phyloP scores from a whole-genome alignment of 2,329 filamentous ascomycete species.

The Fusarium torulosum region DNA sequence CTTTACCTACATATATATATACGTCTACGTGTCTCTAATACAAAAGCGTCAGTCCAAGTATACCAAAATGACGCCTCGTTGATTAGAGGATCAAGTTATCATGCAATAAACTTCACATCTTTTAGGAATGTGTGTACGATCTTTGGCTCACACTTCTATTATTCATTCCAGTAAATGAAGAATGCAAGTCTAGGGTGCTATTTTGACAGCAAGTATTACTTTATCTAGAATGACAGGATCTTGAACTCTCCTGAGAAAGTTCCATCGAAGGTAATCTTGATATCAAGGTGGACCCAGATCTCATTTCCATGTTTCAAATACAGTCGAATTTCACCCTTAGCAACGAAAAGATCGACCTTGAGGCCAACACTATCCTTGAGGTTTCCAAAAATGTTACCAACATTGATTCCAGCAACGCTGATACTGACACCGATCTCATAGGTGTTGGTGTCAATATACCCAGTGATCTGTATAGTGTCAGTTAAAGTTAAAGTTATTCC shows the following conservation, averaged over 20 bases:
- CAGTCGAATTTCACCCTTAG: neutral
- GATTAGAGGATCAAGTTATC: too few relatives aligned
- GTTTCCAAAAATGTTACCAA: neutral
- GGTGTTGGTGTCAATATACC: neutral
- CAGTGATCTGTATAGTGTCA: neutral
- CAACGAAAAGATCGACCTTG: accelerated
- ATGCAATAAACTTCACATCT: too few relatives aligned
- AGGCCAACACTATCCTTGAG: neutral
- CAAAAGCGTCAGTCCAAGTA: too few relatives aligned
- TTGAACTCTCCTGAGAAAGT: neutral
- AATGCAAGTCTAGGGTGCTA: too few relatives aligned
- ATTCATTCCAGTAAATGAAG: too few relatives aligned
- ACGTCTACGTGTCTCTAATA: too few relatives aligned
- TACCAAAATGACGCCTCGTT: too few relatives aligned
- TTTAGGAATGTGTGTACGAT: too few relatives aligned
- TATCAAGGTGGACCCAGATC: neutral
- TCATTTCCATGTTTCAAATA: neutral
- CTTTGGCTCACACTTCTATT: too few relatives aligned
- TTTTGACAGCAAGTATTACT: too few relatives aligned
- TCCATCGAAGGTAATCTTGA: neutral
- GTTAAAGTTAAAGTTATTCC: neutral
- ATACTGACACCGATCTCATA: neutral
- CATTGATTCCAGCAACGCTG: neutral
- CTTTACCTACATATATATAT: too few relatives aligned
- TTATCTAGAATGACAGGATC: neutral